phyloP scores from a whole-genome alignment of 164 flowering plant species.

The Magnolia sinica region DNA sequence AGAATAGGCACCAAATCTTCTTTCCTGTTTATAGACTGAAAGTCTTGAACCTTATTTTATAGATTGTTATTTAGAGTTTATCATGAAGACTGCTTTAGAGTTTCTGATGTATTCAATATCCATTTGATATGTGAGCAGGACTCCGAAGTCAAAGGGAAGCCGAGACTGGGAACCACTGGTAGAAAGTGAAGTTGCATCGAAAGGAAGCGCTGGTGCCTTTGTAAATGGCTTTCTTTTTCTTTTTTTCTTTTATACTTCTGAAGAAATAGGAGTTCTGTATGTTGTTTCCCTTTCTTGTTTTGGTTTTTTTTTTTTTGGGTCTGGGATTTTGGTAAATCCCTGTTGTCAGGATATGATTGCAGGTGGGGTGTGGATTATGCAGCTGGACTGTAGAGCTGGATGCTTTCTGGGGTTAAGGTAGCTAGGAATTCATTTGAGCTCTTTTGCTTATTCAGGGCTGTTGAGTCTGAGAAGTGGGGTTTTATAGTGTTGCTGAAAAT shows the following conservation, averaged over 20 bases:
- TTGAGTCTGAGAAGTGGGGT: too few species aligned
- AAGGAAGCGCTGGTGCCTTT: background rate
- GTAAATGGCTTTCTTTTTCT: background rate
- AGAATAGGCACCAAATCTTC: too few species aligned
- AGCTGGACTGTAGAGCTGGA: too few species aligned
- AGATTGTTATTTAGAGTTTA: background rate
- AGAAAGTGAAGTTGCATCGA: background rate
- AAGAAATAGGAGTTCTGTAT: background rate
- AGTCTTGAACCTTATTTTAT: background rate
- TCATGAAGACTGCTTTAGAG: background rate
- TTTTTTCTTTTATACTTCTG: background rate
- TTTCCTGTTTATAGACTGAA: background rate
- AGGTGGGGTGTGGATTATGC: too few species aligned
- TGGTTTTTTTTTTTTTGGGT: too few species aligned
- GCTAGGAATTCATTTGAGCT: too few species aligned
- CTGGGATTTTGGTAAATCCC: too few species aligned
- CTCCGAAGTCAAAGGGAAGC: conserved; percentile 1
- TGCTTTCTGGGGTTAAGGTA: too few species aligned
- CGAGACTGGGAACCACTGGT: background rate
- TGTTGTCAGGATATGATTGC: too few species aligned
- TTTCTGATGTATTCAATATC: background rate
- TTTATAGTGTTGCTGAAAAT: too few species aligned
- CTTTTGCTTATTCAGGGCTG: too few species aligned
- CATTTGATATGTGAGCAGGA: background rate
- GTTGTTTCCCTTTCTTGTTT: too few species aligned